Percentiles rank a stretch among this genome's conserved stretches.
These are phyloP conservation scores for Candida gorgasii DNA, from an alignment of 805 yeast species.

Conservation along the genomic window DNA sequence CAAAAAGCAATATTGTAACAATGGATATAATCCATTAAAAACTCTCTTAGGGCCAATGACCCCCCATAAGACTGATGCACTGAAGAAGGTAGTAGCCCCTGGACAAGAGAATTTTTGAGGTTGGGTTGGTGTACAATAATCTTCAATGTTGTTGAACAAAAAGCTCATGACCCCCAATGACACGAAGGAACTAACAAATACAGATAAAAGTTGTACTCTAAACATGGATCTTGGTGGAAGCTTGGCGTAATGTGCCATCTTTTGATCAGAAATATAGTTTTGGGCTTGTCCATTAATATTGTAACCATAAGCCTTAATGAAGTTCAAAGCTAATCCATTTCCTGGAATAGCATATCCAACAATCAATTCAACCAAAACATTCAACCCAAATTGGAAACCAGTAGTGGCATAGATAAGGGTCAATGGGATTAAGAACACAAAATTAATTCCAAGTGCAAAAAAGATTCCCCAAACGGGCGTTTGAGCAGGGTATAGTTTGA, in stretches of 20 bases:
- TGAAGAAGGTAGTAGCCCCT: conserved; percentile 37
- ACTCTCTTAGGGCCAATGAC: conserved; percentile 51
- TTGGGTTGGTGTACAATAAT: conserved; percentile 44
- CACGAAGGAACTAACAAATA: conserved; percentile 25
- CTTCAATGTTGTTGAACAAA: conserved; percentile 27
- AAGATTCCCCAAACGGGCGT: conserved; percentile 40
- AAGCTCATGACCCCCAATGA: conserved; percentile 29
- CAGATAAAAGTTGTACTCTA: conserved; percentile 33
- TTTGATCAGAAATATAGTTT: conserved; percentile 54
- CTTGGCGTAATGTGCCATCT: conserved; percentile 62
- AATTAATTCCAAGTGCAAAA: conserved; percentile 33
- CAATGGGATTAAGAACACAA: conserved; percentile 34
- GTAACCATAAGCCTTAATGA: conserved; percentile 60
- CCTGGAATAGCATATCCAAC: conserved; percentile 41
- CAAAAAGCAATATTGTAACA: conserved; percentile 34
- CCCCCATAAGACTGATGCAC: conserved; percentile 67
- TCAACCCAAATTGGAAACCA: conserved; percentile 33
- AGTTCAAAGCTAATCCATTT: conserved; percentile 37
- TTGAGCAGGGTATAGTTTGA: conserved; percentile 30
- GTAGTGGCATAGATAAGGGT: conserved; percentile 30
- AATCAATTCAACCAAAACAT: conserved; percentile 38
- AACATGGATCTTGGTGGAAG: conserved; percentile 61
- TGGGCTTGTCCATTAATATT: conserved; percentile 59
- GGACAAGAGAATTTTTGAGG: conserved; percentile 45
- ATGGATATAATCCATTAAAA: conserved; percentile 33